These are phyloP conservation scores for Talaromyces nanjingensis DNA, from an alignment of 495 filamentous ascomycete species.

Conservation along the genomic window DNA sequence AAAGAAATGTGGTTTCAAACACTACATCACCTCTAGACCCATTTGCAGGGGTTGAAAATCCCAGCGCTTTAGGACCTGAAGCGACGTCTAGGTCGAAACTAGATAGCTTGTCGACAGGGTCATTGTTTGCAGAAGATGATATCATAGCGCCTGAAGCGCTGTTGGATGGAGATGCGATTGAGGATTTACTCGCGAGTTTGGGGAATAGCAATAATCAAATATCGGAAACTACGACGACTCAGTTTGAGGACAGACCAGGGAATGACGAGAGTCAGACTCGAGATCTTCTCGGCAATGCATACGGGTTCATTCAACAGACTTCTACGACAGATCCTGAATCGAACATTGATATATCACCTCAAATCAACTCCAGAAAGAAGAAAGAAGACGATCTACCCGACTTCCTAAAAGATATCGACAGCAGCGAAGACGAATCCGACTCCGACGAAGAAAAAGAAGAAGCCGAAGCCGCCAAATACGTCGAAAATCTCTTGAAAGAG, in stretches of 20 bases:
- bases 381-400: background rate
- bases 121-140: slow-evolving; percentile 5
- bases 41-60: background rate
- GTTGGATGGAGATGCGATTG: slow-evolving; percentile 10
- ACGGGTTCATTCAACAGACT: background rate
- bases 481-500: slow-evolving; percentile 1
- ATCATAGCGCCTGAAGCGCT: background rate
- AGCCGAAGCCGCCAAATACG: slow-evolving; percentile 6
- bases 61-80: background rate
- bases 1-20: background rate
- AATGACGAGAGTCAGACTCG: background rate
- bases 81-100: background rate
- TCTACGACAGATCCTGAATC: background rate
- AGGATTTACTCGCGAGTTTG: slow-evolving; percentile 8
- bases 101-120: background rate
- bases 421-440: background rate
- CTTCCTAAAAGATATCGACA: background rate
- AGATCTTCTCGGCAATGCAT: background rate
- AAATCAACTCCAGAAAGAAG: background rate
- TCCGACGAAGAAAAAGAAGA: slow-evolving; percentile 7
- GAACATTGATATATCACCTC: background rate
- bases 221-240: background rate
- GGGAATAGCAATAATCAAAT: background rate
- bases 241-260: background rate
- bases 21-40: background rate